These are phyloP conservation scores for Phalaenopsis hybrid DNA, from an alignment of 116 monocot genomes.

Conservation along the genomic window DNA sequence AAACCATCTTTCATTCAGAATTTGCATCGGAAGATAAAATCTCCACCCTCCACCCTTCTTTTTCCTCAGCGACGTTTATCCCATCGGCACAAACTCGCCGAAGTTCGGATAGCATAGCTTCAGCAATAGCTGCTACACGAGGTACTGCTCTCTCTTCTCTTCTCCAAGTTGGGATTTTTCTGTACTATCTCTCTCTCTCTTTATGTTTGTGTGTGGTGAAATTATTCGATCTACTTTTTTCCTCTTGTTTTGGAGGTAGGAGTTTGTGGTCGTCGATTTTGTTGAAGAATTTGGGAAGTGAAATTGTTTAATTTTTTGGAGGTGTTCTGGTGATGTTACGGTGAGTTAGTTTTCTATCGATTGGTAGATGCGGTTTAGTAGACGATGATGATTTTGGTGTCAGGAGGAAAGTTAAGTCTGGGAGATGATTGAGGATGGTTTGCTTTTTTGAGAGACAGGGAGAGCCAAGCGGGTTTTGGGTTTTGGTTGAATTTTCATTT, in stretches of 20 bases:
- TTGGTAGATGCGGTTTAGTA: background rate
- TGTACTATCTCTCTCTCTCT: background rate
- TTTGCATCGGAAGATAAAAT: slow-evolving; percentile 13
- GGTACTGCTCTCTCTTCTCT: background rate
- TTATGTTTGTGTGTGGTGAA: no score
- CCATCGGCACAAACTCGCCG: background rate
- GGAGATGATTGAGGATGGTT: slow-evolving; percentile 3
- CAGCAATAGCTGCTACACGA: background rate
- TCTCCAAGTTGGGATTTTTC: background rate
- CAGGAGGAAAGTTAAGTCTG: background rate
- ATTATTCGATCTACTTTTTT: no score
- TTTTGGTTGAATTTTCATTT: background rate
- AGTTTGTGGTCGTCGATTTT: background rate
- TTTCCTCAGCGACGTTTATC: slow-evolving; percentile 11
- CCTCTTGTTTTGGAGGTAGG: background rate
- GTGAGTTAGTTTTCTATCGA: background rate
- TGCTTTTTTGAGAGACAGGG: background rate
- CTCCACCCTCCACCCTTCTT: background rate
- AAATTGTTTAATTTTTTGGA: background rate
- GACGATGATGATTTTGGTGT: no score
- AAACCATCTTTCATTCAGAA: slow-evolving; percentile 36
- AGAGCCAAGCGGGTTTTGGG: background rate
- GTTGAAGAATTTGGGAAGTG: background rate
- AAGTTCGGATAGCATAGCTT: background rate
- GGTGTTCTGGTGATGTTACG: background rate